Conservation (phyloP, 768 basidiomycete species). For the Hericium coralloides region DNA sequence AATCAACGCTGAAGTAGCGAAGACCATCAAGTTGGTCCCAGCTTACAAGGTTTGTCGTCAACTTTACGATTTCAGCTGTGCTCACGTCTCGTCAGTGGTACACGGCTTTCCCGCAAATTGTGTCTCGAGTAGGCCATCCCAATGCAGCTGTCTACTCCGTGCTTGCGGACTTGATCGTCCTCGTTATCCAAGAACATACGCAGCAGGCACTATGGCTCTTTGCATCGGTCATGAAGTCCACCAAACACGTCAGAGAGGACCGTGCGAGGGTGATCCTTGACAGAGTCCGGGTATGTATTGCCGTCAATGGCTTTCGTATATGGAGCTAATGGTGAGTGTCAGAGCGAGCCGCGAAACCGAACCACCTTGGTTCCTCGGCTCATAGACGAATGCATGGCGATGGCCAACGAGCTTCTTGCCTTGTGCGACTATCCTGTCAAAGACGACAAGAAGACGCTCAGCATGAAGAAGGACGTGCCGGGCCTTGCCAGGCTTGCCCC, state of each 20-base stretch:
- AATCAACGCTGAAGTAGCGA: conserved; percentile 48
- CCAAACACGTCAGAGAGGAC: conserved; percentile 45
- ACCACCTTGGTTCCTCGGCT: conserved; percentile 31
- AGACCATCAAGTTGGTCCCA: conserved; percentile 52
- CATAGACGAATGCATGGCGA: conserved; percentile 43
- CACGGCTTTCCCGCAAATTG: conserved; percentile 93
- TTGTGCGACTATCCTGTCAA: conserved; percentile 51
- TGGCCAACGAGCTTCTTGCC: conserved; percentile 62
- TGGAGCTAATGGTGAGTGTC: not conserved
- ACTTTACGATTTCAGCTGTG: not conserved
- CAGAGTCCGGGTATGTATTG: conserved; percentile 43
- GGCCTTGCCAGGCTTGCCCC: conserved; percentile 46
- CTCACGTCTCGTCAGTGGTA: conserved; percentile 59
- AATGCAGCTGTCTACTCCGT: conserved; percentile 51
- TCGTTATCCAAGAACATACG: conserved; percentile 76
- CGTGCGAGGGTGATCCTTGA: conserved; percentile 52
- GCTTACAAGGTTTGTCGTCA: conserved; percentile 59
- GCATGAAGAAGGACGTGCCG: conserved; percentile 46
- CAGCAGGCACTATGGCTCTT: conserved; percentile 92
- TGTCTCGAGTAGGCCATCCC: conserved; percentile 80
- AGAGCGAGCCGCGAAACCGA: conserved; percentile 41
- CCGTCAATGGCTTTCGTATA: not conserved
- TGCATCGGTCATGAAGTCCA: conserved; percentile 81
- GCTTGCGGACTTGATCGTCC: conserved; percentile 57
- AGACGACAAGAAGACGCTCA: conserved; percentile 29